Evolutionary conservation across 352 stramenopile genomes (phyloP).

Genomic region (Pythium brachiatum): DNA sequence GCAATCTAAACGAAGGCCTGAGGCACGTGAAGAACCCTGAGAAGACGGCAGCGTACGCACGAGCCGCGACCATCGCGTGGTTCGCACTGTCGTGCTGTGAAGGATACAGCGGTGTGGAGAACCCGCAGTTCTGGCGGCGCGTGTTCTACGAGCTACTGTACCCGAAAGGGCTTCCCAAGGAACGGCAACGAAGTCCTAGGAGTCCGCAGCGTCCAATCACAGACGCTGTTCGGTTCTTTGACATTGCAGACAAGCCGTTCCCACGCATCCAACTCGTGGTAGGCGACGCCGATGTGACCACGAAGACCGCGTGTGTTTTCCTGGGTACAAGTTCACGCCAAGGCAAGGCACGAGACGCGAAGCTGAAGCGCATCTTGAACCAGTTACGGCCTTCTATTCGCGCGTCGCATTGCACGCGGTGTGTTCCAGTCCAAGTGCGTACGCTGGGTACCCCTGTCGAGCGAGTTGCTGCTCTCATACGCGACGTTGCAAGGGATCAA

Average conservation of each 20-base stretch:
- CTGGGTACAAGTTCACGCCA: not conserved
- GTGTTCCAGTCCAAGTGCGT: not conserved
- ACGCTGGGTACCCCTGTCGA: not conserved
- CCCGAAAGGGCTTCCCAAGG: not conserved
- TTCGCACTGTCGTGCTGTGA: conserved; percentile 1
- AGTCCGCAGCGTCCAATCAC: not conserved
- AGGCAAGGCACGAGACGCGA: not conserved
- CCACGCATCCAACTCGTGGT: not conserved
- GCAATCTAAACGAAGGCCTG: not conserved
- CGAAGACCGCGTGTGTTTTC: not conserved
- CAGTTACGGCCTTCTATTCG: not conserved
- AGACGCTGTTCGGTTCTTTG: not conserved
- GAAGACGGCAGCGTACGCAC: not conserved
- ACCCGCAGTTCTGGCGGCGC: conserved; percentile 5
- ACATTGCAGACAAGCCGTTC: not conserved
- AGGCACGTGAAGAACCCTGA: not conserved
- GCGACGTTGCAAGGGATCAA: too few species aligned
- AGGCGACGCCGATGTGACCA: not conserved
- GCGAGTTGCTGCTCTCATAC: too few species aligned
- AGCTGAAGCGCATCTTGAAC: too few species aligned
- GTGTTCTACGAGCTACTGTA: conserved; percentile 5
- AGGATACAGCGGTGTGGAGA: not conserved
- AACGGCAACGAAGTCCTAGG: not conserved
- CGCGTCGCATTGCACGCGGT: too few species aligned
- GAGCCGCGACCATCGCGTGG: not conserved